Evolutionary conservation across 2,329 filamentous ascomycete genomes (phyloP).

Genomic region (Ceratocystis eucalypticola): DNA sequence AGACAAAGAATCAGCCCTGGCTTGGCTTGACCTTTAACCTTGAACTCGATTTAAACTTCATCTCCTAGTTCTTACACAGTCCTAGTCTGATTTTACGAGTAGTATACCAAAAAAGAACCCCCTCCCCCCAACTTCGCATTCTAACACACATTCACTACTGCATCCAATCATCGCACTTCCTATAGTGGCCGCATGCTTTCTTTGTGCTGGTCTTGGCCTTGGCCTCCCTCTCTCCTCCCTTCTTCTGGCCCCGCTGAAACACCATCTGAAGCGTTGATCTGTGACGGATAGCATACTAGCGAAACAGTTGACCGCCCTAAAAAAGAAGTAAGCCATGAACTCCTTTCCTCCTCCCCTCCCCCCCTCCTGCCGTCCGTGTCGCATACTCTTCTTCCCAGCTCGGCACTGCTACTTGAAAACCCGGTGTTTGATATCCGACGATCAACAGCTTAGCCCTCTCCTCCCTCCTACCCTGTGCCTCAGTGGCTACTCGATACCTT

Average conservation of each 20-base stretch:
- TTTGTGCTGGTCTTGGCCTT: background rate
- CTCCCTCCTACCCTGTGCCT: background rate
- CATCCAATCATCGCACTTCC: too few species aligned
- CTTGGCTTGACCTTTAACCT: background rate
- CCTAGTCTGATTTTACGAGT: too few species aligned
- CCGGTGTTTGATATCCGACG: background rate
- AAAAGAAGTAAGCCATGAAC: background rate
- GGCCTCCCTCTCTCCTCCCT: background rate
- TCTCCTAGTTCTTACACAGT: too few species aligned
- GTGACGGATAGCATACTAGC: conserved; percentile 12
- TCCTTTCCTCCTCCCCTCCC: background rate
- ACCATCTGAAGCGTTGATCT: conserved; percentile 16
- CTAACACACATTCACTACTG: too few species aligned
- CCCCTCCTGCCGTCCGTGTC: background rate
- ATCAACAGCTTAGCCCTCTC: background rate
- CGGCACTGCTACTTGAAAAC: background rate
- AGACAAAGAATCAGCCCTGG: background rate
- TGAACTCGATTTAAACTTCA: too few species aligned
- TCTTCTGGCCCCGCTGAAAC: conserved; percentile 14
- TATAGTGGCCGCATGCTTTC: background rate
- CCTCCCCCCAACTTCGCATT: too few species aligned
- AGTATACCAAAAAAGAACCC: too few species aligned
- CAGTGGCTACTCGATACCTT: background rate
- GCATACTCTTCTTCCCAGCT: background rate
- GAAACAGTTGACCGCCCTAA: conserved; percentile 11